A percentile compares a stretch with the other conserved stretches of the same genome.
phyloP scores from a whole-genome alignment of 305 asterid species.

The Ajuga reptans region DNA sequence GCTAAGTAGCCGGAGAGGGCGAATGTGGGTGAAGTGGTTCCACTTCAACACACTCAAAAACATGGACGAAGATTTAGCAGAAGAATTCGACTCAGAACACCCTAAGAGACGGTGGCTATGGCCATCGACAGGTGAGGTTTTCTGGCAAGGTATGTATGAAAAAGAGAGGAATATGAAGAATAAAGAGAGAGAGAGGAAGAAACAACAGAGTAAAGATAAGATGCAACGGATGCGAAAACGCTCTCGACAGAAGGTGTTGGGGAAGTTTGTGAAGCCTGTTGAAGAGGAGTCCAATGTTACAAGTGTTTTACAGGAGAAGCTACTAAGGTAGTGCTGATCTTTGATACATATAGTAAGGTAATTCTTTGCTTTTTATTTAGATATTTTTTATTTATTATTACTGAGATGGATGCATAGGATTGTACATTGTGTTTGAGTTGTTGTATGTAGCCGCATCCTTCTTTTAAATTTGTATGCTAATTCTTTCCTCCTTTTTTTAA shows the following conservation, averaged over 20 bases:
- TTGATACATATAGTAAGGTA: constrained; percentile 14
- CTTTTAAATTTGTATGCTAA: constrained; percentile 10
- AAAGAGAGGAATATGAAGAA: constrained; percentile 53
- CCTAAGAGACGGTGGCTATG: constrained; percentile 65
- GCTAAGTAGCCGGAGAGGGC: constrained; percentile 51
- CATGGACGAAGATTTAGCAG: constrained; percentile 87
- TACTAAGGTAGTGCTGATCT: constrained; percentile 28
- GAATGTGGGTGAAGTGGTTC: constrained; percentile 94
- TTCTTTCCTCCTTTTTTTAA: not conserved
- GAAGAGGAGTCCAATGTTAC: constrained; percentile 36
- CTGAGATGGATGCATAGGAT: constrained; percentile 24
- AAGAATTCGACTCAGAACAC: constrained; percentile 61
- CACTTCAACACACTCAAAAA: constrained; percentile 57
- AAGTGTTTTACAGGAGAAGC: constrained; percentile 22
- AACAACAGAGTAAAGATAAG: constrained; percentile 62
- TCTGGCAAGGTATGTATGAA: constrained; percentile 69
- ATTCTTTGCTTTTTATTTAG: not conserved
- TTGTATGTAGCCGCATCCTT: constrained; percentile 7
- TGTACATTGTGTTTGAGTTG: constrained; percentile 24
- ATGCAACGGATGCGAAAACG: constrained; percentile 53
- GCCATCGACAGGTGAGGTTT: constrained; percentile 86
- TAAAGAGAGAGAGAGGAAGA: constrained; percentile 53
- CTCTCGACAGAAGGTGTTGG: constrained; percentile 54
- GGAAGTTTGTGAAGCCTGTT: constrained; percentile 70
- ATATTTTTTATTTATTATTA: constrained; percentile 26